Conservation (phyloP, 352 stramenopile genomes). For the Thalassiosira mediterranea region DNA sequence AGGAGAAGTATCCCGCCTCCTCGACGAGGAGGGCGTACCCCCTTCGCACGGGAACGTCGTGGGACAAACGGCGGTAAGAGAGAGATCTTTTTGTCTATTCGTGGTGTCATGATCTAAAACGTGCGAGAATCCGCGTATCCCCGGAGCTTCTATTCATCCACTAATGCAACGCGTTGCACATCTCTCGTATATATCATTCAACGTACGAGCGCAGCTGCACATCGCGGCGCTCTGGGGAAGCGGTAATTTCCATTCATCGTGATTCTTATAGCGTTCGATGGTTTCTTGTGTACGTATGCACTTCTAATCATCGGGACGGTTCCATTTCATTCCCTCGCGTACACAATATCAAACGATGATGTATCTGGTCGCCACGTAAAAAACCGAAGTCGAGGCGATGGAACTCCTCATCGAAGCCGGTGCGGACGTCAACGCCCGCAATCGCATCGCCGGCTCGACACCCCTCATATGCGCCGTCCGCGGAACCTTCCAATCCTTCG, state of each 20-base stretch:
- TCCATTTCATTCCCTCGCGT: too few relatives aligned
- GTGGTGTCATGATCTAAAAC: not conserved
- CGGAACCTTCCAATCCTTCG: slow-evolving; percentile 57
- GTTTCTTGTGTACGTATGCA: too few relatives aligned
- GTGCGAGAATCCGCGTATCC: not conserved
- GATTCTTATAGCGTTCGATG: slow-evolving; percentile 1
- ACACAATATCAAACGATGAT: not conserved
- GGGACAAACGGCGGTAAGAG: slow-evolving; percentile 64
- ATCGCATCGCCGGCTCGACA: slow-evolving; percentile 70
- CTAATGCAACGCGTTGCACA: not conserved
- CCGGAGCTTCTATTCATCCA: not conserved
- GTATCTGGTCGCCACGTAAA: too few relatives aligned
- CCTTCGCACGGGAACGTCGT: slow-evolving; percentile 69
- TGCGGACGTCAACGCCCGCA: slow-evolving; percentile 63
- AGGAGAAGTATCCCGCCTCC: slow-evolving; percentile 44
- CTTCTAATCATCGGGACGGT: too few relatives aligned
- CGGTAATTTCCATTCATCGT: too few relatives aligned
- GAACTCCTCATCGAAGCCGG: slow-evolving; percentile 61
- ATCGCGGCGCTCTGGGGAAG: slow-evolving; percentile 75
- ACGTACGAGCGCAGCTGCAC: slow-evolving; percentile 47
- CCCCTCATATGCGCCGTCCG: slow-evolving; percentile 61
- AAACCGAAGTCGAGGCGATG: slow-evolving; percentile 54
- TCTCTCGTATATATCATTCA: too few relatives aligned
- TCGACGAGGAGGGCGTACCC: slow-evolving; percentile 50
- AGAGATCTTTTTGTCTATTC: slow-evolving; percentile 6